phyloP scores from a whole-genome alignment of 306 rosid genomes.

The Dryas drummondii region DNA sequence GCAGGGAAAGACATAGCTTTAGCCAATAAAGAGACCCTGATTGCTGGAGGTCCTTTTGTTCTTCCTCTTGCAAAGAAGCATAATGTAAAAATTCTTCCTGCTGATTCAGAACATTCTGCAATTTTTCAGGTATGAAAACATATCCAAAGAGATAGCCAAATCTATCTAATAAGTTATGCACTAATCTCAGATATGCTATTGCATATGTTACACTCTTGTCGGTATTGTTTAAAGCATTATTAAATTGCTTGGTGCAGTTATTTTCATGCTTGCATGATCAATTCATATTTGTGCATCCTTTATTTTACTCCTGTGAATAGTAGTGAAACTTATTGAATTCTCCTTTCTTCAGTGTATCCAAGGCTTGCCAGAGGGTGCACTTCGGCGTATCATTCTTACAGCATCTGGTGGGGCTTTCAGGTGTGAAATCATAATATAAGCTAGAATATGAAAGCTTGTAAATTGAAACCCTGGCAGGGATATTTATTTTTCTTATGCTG shows the following conservation, averaged over 20 bases:
- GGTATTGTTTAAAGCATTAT: neutral
- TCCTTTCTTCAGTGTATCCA: conserved; percentile 79
- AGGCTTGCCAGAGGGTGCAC: conserved; percentile 88
- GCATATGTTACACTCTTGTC: conserved; percentile 1
- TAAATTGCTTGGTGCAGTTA: conserved; percentile 7
- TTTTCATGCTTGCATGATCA: conserved; percentile 10
- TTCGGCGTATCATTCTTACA: conserved; percentile 81
- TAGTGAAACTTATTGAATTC: conserved; percentile 30
- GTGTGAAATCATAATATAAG: conserved; percentile 36
- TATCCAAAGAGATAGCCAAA: neutral
- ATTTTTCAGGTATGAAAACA: conserved; percentile 77
- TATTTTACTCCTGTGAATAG: conserved; percentile 3
- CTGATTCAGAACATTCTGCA: conserved; percentile 99
- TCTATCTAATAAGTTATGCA: conserved; percentile 12
- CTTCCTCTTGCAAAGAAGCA: conserved; percentile 98
- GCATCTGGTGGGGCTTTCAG: conserved; percentile 99
- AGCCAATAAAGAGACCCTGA: conserved; percentile 96
- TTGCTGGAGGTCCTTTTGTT: conserved; percentile 99
- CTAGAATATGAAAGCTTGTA: conserved; percentile 10
- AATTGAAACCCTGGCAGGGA: conserved; percentile 19
- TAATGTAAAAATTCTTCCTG: conserved; percentile 92
- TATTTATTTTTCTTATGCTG: neutral
- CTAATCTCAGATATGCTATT: conserved; percentile 6
- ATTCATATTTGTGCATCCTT: conserved; percentile 13
- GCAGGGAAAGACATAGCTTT: conserved; percentile 99